phyloP scores from a whole-genome alignment of 495 filamentous ascomycete genomes.

The Podospora pseudopauciseta region DNA sequence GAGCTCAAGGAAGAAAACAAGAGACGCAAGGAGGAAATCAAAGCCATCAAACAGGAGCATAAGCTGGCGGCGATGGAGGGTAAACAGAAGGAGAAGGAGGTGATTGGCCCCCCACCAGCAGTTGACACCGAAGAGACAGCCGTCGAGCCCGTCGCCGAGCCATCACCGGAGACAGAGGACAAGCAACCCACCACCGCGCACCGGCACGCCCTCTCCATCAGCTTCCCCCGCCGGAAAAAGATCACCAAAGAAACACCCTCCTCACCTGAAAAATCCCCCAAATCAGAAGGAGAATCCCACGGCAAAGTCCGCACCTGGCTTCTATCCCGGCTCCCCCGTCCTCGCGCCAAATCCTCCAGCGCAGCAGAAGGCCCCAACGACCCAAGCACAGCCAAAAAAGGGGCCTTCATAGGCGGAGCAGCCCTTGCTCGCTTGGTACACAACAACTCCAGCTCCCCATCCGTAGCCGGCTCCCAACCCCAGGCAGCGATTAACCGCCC shows the following conservation, averaged over 20 bases:
- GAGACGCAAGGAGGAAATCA: conserved; percentile 49
- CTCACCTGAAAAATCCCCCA: conserved; percentile 8
- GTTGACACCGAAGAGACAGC: background rate
- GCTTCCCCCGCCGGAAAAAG: conserved; percentile 23
- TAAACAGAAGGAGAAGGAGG: conserved; percentile 33
- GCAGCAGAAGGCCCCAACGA: conserved; percentile 9
- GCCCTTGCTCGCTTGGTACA: background rate
- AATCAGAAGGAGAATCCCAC: conserved; percentile 10
- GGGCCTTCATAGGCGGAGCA: conserved; percentile 38
- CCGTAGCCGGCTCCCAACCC: background rate
- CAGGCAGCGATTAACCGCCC: conserved; percentile 10
- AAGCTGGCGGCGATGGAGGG: conserved; percentile 45
- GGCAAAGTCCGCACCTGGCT: conserved; percentile 58
- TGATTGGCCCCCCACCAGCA: conserved; percentile 5
- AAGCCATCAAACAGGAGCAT: conserved; percentile 47
- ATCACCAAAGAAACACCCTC: conserved; percentile 10
- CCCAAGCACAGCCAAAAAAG: conserved; percentile 2
- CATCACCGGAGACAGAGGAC: background rate
- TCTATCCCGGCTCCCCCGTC: conserved; percentile 50
- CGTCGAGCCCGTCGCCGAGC: background rate
- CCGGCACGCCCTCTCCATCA: conserved; percentile 21
- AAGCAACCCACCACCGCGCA: conserved; percentile 12
- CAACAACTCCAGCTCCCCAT: background rate
- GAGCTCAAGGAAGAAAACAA: conserved; percentile 53
- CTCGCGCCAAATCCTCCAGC: conserved; percentile 30